Percentiles rank a stretch among this genome's conserved stretches.
Evolutionary conservation across 1,284 basidiomycete species (phyloP).

Genomic region (Serendipita sp.): DNA sequence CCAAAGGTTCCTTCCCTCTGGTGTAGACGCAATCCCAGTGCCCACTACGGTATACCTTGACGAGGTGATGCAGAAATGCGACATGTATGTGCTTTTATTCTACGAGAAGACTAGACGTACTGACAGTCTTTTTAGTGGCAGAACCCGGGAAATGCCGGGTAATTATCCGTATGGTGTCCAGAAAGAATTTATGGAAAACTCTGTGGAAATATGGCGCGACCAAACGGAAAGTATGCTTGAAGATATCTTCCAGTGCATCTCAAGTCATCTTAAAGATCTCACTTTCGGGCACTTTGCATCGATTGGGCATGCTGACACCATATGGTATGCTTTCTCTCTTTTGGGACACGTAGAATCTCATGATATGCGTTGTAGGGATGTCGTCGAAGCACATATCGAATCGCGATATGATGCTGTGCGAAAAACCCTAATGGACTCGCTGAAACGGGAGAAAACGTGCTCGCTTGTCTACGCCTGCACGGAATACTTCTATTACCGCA

Average conservation of each 20-base stretch:
- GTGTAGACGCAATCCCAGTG: not conserved
- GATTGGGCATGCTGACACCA: not conserved
- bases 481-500: not conserved
- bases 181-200: not conserved
- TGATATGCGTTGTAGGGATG: not conserved
- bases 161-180: not conserved
- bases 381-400: not conserved
- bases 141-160: not conserved
- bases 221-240: not conserved
- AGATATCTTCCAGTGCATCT: not conserved
- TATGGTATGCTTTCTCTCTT: not conserved
- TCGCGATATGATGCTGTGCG: not conserved
- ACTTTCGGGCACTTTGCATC: not conserved
- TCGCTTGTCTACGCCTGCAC: not conserved
- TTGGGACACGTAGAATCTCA: not conserved
- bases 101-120: not conserved
- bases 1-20: not conserved
- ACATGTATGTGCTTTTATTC: not conserved
- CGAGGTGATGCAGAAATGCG: not conserved
- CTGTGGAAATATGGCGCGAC: not conserved
- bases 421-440: not conserved
- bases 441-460: not conserved
- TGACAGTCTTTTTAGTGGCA: not conserved
- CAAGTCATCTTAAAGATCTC: not conserved
- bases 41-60: not conserved